A percentile compares a stretch with the other conserved stretches of the same genome.
Evolutionary conservation across 257 asterid species (phyloP).

Genomic region (Cinchona pubescens): DNA sequence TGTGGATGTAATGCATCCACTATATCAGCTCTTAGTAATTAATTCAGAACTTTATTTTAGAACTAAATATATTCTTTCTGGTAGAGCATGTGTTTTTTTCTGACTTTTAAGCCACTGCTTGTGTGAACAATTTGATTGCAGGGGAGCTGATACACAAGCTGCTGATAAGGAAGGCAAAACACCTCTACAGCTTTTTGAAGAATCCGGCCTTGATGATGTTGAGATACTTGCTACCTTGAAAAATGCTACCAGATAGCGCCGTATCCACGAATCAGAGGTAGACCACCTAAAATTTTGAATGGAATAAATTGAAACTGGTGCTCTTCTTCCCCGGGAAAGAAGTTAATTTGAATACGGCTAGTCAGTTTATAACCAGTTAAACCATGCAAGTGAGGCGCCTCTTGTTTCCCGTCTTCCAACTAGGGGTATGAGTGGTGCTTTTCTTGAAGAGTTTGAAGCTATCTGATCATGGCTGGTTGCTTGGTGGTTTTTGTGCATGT

Average conservation of each 20-base stretch:
- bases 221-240: slow-evolving; percentile 69
- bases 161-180: slow-evolving; percentile 60
- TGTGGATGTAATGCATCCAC: background rate
- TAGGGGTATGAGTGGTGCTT: no score
- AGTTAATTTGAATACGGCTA: background rate
- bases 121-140: slow-evolving; percentile 16
- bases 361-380: background rate
- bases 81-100: background rate
- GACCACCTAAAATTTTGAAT: background rate
- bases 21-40: background rate
- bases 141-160: slow-evolving; percentile 89
- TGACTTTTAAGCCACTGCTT: background rate
- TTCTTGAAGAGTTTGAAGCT: background rate
- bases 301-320: background rate
- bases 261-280: slow-evolving; percentile 7
- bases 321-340: slow-evolving; percentile 8
- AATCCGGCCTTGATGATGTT: slow-evolving; percentile 51
- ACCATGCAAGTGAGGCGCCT: background rate
- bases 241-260: slow-evolving; percentile 48
- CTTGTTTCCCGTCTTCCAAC: no score
- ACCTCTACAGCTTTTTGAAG: slow-evolving; percentile 53
- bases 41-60: background rate
- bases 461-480: background rate
- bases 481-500: background rate
- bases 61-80: background rate